phyloP scores from a whole-genome alignment of 139 green algal genomes.

The Picochlorum costavermella region DNA sequence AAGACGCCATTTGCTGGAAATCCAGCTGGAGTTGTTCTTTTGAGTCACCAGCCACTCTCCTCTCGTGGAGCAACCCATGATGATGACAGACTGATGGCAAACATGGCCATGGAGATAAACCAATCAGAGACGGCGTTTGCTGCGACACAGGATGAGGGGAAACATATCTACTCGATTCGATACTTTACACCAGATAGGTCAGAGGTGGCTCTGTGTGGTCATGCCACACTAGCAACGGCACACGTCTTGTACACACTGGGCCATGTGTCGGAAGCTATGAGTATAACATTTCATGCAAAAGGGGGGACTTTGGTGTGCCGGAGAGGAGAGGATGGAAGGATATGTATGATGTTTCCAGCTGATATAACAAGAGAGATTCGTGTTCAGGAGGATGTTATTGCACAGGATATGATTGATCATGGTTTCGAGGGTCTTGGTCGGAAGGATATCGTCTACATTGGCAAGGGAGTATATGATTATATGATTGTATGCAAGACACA shows the following conservation, averaged over 20 bases:
- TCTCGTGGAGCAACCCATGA: slow-evolving; percentile 2
- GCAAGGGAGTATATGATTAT: too few species aligned
- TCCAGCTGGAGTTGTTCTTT: slow-evolving; percentile 54
- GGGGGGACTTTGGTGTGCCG: slow-evolving; percentile 17
- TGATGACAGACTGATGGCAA: slow-evolving; percentile 20
- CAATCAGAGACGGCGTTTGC: slow-evolving; percentile 71
- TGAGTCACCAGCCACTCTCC: slow-evolving; percentile 15
- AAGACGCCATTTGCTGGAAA: slow-evolving; percentile 55
- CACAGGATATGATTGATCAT: slow-evolving; percentile 1
- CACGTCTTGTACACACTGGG: slow-evolving; percentile 10
- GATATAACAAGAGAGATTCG: slow-evolving; percentile 14
- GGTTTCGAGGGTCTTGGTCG: not conserved
- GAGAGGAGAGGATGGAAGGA: not conserved
- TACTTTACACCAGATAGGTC: slow-evolving; percentile 47
- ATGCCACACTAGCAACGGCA: slow-evolving; percentile 52
- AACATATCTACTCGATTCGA: slow-evolving; percentile 27
- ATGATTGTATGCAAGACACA: not conserved
- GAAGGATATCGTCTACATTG: too few species aligned
- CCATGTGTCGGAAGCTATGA: not conserved
- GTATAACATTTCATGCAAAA: slow-evolving; percentile 20
- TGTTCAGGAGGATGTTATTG: not conserved
- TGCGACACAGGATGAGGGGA: slow-evolving; percentile 5
- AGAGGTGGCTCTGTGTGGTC: slow-evolving; percentile 53
- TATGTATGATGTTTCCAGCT: slow-evolving; percentile 15
- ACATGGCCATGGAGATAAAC: slow-evolving; percentile 68